Evolutionary conservation across 2,329 filamentous ascomycete genomes (phyloP).

Genomic region (Alternaria gansuensis): DNA sequence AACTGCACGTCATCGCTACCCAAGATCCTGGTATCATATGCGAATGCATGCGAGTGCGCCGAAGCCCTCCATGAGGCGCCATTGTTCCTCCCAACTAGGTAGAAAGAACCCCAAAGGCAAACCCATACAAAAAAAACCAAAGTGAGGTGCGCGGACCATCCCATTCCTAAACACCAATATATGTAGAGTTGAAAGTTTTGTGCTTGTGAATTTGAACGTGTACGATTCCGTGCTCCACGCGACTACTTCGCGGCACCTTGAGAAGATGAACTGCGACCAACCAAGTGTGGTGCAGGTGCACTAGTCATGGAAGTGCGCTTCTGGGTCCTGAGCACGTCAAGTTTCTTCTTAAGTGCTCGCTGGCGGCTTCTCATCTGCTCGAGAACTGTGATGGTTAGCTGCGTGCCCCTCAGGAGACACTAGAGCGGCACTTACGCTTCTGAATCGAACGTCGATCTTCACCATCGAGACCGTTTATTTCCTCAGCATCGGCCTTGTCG

Average conservation of each 20-base stretch:
- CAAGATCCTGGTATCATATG: slow-evolving; percentile 35
- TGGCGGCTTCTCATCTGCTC: slow-evolving; percentile 57
- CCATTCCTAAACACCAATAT: slow-evolving; percentile 4
- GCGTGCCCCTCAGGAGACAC: neutral
- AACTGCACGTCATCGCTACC: slow-evolving; percentile 2
- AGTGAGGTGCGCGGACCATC: neutral
- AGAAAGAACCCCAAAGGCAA: neutral
- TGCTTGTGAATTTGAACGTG: slow-evolving; percentile 1
- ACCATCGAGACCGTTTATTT: slow-evolving; percentile 66
- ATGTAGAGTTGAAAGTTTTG: slow-evolving; percentile 11
- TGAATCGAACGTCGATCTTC: slow-evolving; percentile 78
- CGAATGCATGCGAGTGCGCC: slow-evolving; percentile 25
- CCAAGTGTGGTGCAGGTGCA: slow-evolving; percentile 40
- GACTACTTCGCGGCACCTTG: slow-evolving; percentile 32
- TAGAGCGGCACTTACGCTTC: slow-evolving; percentile 66
- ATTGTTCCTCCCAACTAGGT: slow-evolving; percentile 1
- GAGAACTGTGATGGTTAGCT: slow-evolving; percentile 54
- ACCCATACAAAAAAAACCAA: neutral
- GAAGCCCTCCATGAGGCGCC: slow-evolving; percentile 5
- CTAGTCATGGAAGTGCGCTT: slow-evolving; percentile 50
- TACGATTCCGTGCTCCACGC: neutral
- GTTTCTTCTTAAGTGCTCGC: slow-evolving; percentile 57
- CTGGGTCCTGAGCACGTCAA: slow-evolving; percentile 52
- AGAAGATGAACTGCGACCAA: slow-evolving; percentile 46
- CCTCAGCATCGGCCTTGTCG: slow-evolving; percentile 58